These are phyloP conservation scores for Strobilomyces dryophilus DNA, from an alignment of 768 basidiomycete species.

Conservation along the genomic window DNA sequence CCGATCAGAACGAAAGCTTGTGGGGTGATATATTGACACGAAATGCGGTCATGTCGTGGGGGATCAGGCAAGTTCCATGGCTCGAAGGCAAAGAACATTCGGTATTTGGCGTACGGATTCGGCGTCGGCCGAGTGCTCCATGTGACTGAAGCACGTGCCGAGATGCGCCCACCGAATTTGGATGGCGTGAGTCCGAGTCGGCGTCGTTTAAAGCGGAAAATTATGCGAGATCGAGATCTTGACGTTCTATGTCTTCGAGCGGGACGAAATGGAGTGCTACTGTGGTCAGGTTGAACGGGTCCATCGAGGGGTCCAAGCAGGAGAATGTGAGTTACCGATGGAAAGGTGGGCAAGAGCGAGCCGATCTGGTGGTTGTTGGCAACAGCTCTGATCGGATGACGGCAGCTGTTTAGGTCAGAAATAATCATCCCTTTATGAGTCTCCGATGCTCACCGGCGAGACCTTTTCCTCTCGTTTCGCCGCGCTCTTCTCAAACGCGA, in stretches of 20 bases:
- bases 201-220: background rate
- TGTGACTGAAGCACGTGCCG: background rate
- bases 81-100: too few species aligned
- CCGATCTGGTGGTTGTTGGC: conserved; percentile 1
- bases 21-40: background rate
- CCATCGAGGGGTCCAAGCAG: too few species aligned
- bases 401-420: conserved; percentile 14
- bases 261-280: background rate
- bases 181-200: background rate
- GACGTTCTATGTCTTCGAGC: background rate
- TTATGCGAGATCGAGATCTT: background rate
- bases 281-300: background rate
- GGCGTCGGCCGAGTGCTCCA: background rate
- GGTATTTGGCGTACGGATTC: too few species aligned
- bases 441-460: background rate
- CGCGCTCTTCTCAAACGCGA: conserved; percentile 12
- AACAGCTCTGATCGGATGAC: conserved; percentile 15
- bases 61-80: too few species aligned
- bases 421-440: conserved; percentile 16
- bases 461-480: background rate
- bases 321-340: background rate
- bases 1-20: background rate
- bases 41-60: background rate
- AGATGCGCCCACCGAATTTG: background rate
- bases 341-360: background rate